Evolutionary conservation across 768 basidiomycete genomes (phyloP).

Genomic region (Tubosaeta brunneosetosa): DNA sequence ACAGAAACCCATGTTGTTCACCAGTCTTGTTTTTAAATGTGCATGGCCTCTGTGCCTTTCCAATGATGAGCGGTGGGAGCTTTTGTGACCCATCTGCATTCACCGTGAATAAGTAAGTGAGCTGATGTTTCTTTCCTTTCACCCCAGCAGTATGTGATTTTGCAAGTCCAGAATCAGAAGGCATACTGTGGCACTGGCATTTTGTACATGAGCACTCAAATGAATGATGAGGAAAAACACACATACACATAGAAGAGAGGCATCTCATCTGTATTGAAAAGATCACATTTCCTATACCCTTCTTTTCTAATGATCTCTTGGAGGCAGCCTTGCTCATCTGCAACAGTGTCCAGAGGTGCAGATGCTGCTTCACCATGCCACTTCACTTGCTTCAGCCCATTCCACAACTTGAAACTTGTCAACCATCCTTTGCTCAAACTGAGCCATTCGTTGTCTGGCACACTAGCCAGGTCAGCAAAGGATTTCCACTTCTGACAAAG

Average conservation of each 20-base stretch:
- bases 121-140: neutral
- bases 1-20: neutral
- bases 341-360: conserved; percentile 8
- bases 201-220: neutral
- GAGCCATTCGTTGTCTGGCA: conserved; percentile 32
- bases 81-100: conserved; percentile 6
- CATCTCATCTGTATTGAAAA: conserved; percentile 37
- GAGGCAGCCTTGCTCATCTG: conserved; percentile 22
- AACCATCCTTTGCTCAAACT: conserved; percentile 34
- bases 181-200: neutral
- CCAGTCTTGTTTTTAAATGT: conserved; percentile 5
- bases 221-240: neutral
- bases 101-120: neutral
- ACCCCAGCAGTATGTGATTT: neutral
- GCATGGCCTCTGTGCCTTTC: neutral
- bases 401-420: neutral
- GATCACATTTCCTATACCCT: conserved; percentile 25
- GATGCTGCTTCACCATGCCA: conserved; percentile 35
- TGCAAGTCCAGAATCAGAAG: conserved; percentile 3
- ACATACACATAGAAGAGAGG: conserved; percentile 33
- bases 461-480: conserved; percentile 12
- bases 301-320: conserved; percentile 25
- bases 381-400: conserved; percentile 14
- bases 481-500: conserved; percentile 5
- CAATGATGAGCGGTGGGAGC: conserved; percentile 4